Evolutionary conservation across 116 monocot species (phyloP), one percentile per base, ranked within the genome.

Genomic region (Posidonia oceanica): DNA sequence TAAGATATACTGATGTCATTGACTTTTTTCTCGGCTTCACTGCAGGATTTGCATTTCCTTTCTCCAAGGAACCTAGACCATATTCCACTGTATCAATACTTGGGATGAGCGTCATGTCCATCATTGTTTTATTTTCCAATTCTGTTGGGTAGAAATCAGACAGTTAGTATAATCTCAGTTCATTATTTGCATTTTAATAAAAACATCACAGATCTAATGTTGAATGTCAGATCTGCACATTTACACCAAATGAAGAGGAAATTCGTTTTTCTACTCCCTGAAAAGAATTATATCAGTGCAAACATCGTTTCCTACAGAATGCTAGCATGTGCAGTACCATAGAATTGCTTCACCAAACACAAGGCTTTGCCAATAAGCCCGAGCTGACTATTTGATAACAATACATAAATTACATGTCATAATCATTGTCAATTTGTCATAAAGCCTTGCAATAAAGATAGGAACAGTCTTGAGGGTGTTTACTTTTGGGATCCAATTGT

Each of bases 1-100:
- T 85, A 21, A 94, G 94, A 69, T 86, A 91, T 12, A 83, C 66
- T 20, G 90, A 94, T 40, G 90, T 90, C 90, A 94, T 85, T 7
- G 88, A 77, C 72, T 94, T 94, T 72, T 90, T 90, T 42, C 78
- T 87, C 57, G 77, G 76, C 68, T 88, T 94, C 44, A 53, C 14
- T 7, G 67, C 17, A 53, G 75, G 61, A 54, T 20, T 60, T 18
- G 53, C 23, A 68, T 72, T 84, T 81, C 76, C 80, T 79, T 86
- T 86, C 36, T 83, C 88, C 10, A 78, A 75, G 61, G 83, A 71
- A 36, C 63, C 78, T 20, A 76, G 41, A 37, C 52, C 76, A 72
- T 66, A 70, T 61, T 80, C 75, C 54, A 63, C 36, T 61, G 70
- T 66, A 71, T 83, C 89, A n/a, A 81, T 62, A n/a, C 10, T 61